phyloP scores from a whole-genome alignment of 129 eudicot genomes.

The Gnaphalium uliginosum region DNA sequence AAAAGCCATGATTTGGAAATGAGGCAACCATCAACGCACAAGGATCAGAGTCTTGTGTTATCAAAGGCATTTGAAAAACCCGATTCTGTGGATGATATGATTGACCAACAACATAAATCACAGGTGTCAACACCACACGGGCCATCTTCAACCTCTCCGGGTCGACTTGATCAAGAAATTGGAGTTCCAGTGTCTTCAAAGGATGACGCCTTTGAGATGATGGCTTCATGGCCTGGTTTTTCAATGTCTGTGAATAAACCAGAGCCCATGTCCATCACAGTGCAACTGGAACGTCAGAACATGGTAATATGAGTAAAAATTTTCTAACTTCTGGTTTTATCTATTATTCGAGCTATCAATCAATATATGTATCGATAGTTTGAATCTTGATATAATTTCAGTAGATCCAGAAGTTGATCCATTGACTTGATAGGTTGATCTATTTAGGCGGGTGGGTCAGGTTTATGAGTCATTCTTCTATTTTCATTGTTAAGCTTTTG shows the following conservation, averaged over 20 bases:
- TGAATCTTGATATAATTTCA: neutral
- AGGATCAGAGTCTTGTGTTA: neutral
- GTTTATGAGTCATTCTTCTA: neutral
- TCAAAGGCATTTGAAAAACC: conserved; percentile 44
- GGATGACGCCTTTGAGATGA: conserved; percentile 53
- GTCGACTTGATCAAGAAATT: conserved; percentile 50
- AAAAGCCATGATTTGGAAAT: conserved; percentile 43
- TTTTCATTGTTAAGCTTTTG: neutral
- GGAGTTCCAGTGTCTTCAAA: conserved; percentile 35
- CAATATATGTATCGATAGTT: no score
- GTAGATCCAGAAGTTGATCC: neutral
- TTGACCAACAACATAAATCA: conserved; percentile 56
- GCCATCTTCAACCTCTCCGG: conserved; percentile 4
- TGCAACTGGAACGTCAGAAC: conserved; percentile 45
- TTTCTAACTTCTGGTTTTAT: neutral
- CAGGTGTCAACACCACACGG: conserved; percentile 31
- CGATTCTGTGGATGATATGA: conserved; percentile 59
- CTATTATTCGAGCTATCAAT: neutral
- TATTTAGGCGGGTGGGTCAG: neutral
- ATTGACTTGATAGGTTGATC: neutral
- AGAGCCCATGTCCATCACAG: conserved; percentile 41
- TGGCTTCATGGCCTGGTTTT: conserved; percentile 56
- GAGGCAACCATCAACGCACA: conserved; percentile 40
- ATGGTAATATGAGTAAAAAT: conserved; percentile 18
- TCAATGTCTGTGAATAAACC: conserved; percentile 39